Percentiles rank a stretch among this genome's conserved stretches.
Conservation (phyloP, 2,329 filamentous ascomycete species). For the Fusarium paranaense region DNA sequence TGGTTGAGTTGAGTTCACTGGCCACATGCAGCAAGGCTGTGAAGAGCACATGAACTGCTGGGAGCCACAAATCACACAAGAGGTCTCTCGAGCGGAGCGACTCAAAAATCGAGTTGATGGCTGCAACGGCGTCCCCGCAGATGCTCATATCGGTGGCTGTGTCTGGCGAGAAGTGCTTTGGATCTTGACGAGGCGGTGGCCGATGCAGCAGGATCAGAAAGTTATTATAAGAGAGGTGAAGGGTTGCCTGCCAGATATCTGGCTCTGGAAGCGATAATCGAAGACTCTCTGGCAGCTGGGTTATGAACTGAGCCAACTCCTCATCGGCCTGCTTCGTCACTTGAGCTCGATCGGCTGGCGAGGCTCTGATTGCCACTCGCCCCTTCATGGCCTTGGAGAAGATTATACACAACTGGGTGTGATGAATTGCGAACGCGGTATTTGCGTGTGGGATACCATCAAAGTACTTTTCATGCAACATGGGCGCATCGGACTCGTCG, state of each 20-base stretch:
- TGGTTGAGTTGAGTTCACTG: slow-evolving; percentile 43
- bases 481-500: slow-evolving; percentile 63
- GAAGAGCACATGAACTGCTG: slow-evolving; percentile 44
- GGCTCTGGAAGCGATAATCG: slow-evolving; percentile 36
- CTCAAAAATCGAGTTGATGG: slow-evolving; percentile 47
- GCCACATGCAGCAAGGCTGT: slow-evolving; percentile 47
- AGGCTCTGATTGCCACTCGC: slow-evolving; percentile 40
- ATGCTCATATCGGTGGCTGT: slow-evolving; percentile 44
- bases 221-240: slow-evolving; percentile 52
- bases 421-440: slow-evolving; percentile 58
- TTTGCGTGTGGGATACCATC: slow-evolving; percentile 54
- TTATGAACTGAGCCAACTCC: slow-evolving; percentile 47
- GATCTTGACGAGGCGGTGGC: slow-evolving; percentile 37
- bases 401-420: slow-evolving; percentile 62
- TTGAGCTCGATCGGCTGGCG: slow-evolving; percentile 40
- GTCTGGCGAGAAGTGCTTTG: slow-evolving; percentile 15
- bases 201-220: slow-evolving; percentile 51
- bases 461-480: slow-evolving; percentile 58
- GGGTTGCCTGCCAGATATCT: slow-evolving; percentile 46
- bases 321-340: slow-evolving; percentile 47
- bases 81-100: slow-evolving; percentile 38
- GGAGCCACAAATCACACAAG: slow-evolving; percentile 46
- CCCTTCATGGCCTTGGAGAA: slow-evolving; percentile 54
- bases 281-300: slow-evolving; percentile 44
- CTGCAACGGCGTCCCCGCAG: slow-evolving; percentile 45